Evolutionary conservation across 2,329 filamentous ascomycete species (phyloP).

Genomic region (Trichoderma asperellum): DNA sequence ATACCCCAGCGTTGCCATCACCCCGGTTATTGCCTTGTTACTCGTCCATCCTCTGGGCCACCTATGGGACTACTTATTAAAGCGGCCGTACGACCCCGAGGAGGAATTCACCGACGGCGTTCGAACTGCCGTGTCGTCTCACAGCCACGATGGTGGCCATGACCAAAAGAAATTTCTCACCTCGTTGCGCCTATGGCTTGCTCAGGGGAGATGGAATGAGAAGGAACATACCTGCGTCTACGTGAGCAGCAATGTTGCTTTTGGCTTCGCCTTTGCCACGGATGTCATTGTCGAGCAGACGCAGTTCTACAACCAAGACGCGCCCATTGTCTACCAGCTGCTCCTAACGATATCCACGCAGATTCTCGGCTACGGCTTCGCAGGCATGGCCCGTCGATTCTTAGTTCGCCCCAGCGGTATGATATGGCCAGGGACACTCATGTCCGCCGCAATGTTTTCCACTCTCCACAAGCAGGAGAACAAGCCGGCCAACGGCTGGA

Average conservation of each 20-base stretch:
- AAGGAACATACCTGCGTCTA: slow-evolving; percentile 90
- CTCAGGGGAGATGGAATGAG: slow-evolving; percentile 82
- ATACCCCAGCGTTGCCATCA: slow-evolving; percentile 89
- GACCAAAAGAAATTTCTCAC: slow-evolving; percentile 1
- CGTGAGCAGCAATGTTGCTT: slow-evolving; percentile 86
- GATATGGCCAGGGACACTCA: slow-evolving; percentile 89
- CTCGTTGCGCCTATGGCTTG: slow-evolving; percentile 69
- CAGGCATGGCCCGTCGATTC: slow-evolving; percentile 78
- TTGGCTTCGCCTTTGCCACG: slow-evolving; percentile 86
- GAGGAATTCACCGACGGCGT: slow-evolving; percentile 58
- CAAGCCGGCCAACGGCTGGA: slow-evolving; percentile 80
- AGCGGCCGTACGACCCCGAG: slow-evolving; percentile 59
- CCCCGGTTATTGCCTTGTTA: slow-evolving; percentile 82
- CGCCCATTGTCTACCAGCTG: slow-evolving; percentile 76
- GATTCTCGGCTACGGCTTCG: slow-evolving; percentile 84
- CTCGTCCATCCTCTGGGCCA: slow-evolving; percentile 83
- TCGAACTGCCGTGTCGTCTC: slow-evolving; percentile 33
- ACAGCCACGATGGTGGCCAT: neutral
- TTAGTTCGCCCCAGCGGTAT: slow-evolving; percentile 84
- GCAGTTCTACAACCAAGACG: slow-evolving; percentile 83
- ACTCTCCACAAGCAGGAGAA: slow-evolving; percentile 86
- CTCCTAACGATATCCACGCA: slow-evolving; percentile 85
- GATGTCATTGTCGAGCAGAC: slow-evolving; percentile 91
- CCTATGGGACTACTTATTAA: slow-evolving; percentile 75
- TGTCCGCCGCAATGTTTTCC: slow-evolving; percentile 87